Percentiles rank a stretch among this genome's conserved stretches.
These are phyloP conservation scores for Quercus rubra DNA, from an alignment of 306 rosid species.

Conservation along the genomic window DNA sequence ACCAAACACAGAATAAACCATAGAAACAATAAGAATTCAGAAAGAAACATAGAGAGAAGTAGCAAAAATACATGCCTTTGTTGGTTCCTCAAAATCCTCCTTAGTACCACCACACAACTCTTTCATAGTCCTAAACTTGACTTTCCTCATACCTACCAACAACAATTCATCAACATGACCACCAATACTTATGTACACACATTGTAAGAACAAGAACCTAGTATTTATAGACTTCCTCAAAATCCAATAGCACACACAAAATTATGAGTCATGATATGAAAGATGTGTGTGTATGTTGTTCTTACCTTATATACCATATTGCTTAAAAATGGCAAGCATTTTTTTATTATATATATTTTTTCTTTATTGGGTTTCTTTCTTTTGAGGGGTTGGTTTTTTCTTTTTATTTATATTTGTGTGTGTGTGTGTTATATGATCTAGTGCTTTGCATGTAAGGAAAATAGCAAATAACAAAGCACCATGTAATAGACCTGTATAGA, in stretches of 20 bases:
- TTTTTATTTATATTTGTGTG: too few relatives aligned
- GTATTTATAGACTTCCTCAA: neutral
- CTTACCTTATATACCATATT: neutral
- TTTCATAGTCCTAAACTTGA: neutral
- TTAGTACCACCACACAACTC: neutral
- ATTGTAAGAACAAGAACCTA: neutral
- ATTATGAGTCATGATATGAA: neutral
- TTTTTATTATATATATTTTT: neutral
- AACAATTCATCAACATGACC: neutral
- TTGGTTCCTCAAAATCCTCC: neutral
- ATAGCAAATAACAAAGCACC: too few relatives aligned
- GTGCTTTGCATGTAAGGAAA: too few relatives aligned
- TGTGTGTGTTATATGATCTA: too few relatives aligned
- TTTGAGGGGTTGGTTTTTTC: neutral
- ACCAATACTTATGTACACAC: neutral
- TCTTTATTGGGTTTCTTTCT: neutral
- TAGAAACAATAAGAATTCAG: neutral
- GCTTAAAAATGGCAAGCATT: neutral
- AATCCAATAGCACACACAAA: neutral
- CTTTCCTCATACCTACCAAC: neutral
- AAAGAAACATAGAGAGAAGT: neutral
- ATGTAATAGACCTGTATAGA: too few relatives aligned
- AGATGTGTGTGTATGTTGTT: neutral
- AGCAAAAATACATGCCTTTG: slow-evolving; percentile 7
- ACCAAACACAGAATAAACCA: neutral